Base-by-base conservation (phyloP, 177 flowering plant genomes). In the Vitis hybrid region DNA sequence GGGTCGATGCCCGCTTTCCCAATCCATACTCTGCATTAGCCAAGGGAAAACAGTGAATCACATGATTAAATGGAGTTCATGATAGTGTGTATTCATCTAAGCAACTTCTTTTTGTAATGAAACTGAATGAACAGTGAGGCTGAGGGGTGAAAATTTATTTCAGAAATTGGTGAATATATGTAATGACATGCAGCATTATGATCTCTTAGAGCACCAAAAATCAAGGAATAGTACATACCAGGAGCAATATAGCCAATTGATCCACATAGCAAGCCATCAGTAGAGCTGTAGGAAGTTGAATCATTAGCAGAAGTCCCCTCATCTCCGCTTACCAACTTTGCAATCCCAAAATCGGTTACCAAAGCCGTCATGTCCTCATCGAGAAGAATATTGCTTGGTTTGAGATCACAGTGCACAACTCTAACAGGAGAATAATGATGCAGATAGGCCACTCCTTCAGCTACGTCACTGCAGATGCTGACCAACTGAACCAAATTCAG, bases 181-280 rank as follows among this genome's bases (percentile, higher is more conserved):
- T 6, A 7, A 40, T 40, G 48, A 40, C 48, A 26, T 26, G 30
- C 30, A 26, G 30, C 30, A 26, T 26, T 26, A 26, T 26, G 30
- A 26, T 26, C 30, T 26, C 30, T 26, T 26, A 4, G 30, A 26
- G 30, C 30, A 26, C 30, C 30, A 40, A 50, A 19, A 3, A 62
- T 55, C n/a, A 61, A 14, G 55, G 56, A 23, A 21, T 60, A 1
- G 9, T 50, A 68, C 75, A 10, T 81, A 94, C 98, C 98, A 11
- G 97, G 98, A 72, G 98, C 91, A 15, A 94, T 94, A 50, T 94
- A 94, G 62, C 98, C 98, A 62, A 94, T 48, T 5, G 98, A 91
- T 1, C 98, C 97, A 66, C 92, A 87, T 30, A 94, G 69, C 76
- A 94, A 69, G 56, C 91, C 95, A 56, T 84, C 82, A 0, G 91